Evolutionary conservation across 345 rosid genomes (phyloP).

Genomic region (Tarenaya hassleriana): DNA sequence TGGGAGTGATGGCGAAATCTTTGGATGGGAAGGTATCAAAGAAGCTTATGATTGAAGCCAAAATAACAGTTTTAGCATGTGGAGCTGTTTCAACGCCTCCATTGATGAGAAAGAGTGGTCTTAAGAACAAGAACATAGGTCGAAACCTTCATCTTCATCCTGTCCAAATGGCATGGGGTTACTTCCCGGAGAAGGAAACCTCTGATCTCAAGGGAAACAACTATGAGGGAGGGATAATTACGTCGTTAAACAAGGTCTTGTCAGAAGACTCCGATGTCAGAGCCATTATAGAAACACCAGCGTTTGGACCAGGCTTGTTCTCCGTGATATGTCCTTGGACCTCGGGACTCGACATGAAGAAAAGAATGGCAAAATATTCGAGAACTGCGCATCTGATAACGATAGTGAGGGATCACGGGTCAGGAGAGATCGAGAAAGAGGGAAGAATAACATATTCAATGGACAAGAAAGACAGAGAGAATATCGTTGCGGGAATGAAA

Average conservation of each 20-base stretch:
- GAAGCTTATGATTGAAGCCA: slow-evolving; percentile 63
- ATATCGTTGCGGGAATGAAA: slow-evolving; percentile 41
- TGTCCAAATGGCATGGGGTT: slow-evolving; percentile 80
- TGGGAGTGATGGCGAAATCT: slow-evolving; percentile 53
- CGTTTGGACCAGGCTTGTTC: slow-evolving; percentile 41
- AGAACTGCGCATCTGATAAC: slow-evolving; percentile 50
- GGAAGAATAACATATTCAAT: slow-evolving; percentile 35
- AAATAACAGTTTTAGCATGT: slow-evolving; percentile 65
- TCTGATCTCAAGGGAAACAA: slow-evolving; percentile 39
- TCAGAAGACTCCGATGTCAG: slow-evolving; percentile 34
- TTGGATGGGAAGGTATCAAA: slow-evolving; percentile 32
- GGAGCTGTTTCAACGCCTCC: slow-evolving; percentile 86
- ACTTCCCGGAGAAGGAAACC: slow-evolving; percentile 66
- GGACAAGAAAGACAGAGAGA: slow-evolving; percentile 33
- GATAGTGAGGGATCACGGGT: slow-evolving; percentile 43
- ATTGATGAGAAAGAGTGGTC: slow-evolving; percentile 68
- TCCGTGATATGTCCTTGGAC: slow-evolving; percentile 42
- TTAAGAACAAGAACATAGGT: slow-evolving; percentile 66
- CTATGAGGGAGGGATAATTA: slow-evolving; percentile 57
- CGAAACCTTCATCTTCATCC: slow-evolving; percentile 81
- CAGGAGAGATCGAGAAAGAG: slow-evolving; percentile 41
- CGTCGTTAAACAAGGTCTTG: slow-evolving; percentile 42
- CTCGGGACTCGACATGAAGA: slow-evolving; percentile 46
- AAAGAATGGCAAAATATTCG: slow-evolving; percentile 40
- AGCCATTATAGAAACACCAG: slow-evolving; percentile 57